Evolutionary conservation across 2,329 filamentous ascomycete species (phyloP), one percentile per base, ranked within the genome.

Genomic region (Penicillium sp.): DNA sequence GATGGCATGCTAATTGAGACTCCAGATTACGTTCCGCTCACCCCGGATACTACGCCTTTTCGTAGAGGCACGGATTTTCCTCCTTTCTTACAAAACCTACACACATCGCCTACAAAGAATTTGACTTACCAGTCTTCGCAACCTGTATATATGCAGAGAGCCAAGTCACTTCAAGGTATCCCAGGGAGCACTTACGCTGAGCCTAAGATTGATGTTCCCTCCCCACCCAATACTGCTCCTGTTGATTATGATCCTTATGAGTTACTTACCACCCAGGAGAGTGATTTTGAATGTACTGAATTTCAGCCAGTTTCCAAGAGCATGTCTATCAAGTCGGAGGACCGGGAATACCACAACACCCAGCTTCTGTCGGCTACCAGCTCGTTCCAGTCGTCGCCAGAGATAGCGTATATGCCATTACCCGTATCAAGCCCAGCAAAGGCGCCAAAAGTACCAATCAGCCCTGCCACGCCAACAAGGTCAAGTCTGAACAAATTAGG

Each of bases 21-120:
- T 43, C n/a, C 58, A 86, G 85, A 76, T 62, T 86, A 84, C 64
- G 83, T 83, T 62, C 87, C 87, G 57, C 81, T 86, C 47, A 90
- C 87, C 26, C 87, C 88, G 53, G 82, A 81, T 64, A 83, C 84
- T 52, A 88, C 85, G 20, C 86, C 87, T 14, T 71, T 75, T 64
- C 74, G 71, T 64, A 67, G 69, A 62, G 68, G 71, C 52, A 68
- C 69, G 59, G 69, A 71, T 58, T 63, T 70, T 59, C 64, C 68
- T 56, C 69, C 70, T 46, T 71, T 74, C 54, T 68, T 68, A 60
- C 68, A 69, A 60, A 74, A 73, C 56, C 61, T 69, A 35, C 69
- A 74, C 48, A 63, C 69, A 23, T 75, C 74, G 21, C 74, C 76
- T 30, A 68, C 68, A 54, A 75, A 76, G 61, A 70, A 64, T 59